Conservation (phyloP, 371 early-diverging fungal species). For the Mortierella sp. region DNA sequence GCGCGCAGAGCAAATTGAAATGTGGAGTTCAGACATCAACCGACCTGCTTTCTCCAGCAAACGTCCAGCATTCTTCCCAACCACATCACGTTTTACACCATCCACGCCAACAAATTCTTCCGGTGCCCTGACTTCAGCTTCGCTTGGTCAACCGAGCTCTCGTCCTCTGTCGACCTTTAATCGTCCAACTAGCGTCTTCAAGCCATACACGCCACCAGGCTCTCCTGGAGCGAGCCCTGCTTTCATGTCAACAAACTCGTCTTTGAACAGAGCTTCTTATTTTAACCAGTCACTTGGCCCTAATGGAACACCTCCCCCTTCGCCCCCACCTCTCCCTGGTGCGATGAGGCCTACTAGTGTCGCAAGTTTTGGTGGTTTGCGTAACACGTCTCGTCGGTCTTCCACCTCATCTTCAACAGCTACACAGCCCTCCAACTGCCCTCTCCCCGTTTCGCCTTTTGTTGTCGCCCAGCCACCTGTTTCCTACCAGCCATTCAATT, state of each 20-base stretch:
- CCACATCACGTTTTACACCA: conserved; percentile 54
- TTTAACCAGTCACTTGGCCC: conserved; percentile 37
- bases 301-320: conserved; percentile 50
- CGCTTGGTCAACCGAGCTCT: conserved; percentile 40
- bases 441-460: conserved; percentile 49
- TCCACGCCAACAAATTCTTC: conserved; percentile 22
- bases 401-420: conserved; percentile 60
- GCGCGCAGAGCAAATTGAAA: conserved; percentile 70
- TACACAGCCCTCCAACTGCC: conserved; percentile 35
- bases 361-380: conserved; percentile 46
- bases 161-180: conserved; percentile 53
- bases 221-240: conserved; percentile 50
- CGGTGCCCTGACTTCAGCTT: conserved; percentile 18
- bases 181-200: conserved; percentile 52
- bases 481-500: conserved; percentile 77
- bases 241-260: conserved; percentile 47
- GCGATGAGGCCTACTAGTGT: conserved; percentile 47
- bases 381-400: conserved; percentile 58
- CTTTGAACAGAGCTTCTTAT: conserved; percentile 46
- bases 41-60: conserved; percentile 58
- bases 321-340: conserved; percentile 46
- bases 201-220: conserved; percentile 51
- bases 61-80: conserved; percentile 39
- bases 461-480: conserved; percentile 64
- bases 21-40: conserved; percentile 69